phyloP scores from a whole-genome alignment of 169 alveolate genomes.

The Plasmodium knowlesi region DNA sequence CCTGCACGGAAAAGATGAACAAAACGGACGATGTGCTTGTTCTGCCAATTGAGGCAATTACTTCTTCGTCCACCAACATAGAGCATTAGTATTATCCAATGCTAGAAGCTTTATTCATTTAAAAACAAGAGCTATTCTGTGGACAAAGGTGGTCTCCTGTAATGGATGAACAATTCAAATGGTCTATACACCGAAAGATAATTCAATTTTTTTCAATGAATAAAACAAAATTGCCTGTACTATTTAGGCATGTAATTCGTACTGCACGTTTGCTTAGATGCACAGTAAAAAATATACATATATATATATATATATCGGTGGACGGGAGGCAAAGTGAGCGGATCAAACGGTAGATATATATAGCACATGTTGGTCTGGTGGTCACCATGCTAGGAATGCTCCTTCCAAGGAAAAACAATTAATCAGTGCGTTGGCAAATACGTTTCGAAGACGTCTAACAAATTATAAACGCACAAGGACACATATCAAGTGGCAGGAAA shows the following conservation, averaged over 20 bases:
- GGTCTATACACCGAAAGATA: not conserved
- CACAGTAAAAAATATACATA: conserved; percentile 15
- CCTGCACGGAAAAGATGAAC: not conserved
- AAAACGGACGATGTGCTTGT: not conserved
- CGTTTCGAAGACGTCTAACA: not conserved
- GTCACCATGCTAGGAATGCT: not conserved
- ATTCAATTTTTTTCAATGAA: too few species aligned
- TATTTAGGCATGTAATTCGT: not conserved
- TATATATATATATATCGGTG: too few species aligned
- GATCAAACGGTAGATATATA: not conserved
- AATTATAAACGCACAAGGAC: not conserved
- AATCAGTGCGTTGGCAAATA: not conserved
- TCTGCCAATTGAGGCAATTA: not conserved
- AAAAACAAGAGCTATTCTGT: not conserved
- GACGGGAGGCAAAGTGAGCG: not conserved
- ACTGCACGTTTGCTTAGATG: not conserved
- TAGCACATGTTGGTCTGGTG: not conserved
- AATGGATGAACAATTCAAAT: not conserved
- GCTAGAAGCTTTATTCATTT: conserved; percentile 17
- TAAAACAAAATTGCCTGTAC: not conserved
- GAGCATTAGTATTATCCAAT: conserved; percentile 46
- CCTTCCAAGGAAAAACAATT: not conserved
- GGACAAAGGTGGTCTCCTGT: not conserved
- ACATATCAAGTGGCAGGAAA: not conserved
- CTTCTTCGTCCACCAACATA: not conserved